These are phyloP conservation scores for Polytrichum formosum DNA, from an alignment of 225 moss, liverwort and hornwort species.

Conservation along the genomic window DNA sequence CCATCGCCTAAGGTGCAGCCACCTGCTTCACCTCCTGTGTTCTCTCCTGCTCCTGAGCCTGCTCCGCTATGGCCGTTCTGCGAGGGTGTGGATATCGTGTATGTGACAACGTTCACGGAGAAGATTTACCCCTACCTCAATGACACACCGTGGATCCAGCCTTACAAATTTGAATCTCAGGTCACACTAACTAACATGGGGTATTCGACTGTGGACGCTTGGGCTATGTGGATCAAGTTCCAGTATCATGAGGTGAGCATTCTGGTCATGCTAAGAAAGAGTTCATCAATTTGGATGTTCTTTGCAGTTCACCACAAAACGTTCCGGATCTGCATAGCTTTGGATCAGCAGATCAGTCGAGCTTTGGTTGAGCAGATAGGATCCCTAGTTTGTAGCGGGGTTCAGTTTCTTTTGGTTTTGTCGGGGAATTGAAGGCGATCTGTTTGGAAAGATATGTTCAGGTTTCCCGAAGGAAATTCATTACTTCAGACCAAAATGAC, in stretches of 20 bases:
- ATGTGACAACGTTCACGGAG: constrained; percentile 17
- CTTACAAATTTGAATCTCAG: constrained; percentile 51
- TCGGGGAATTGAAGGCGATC: too few relatives aligned
- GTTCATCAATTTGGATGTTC: too few relatives aligned
- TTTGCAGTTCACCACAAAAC: too few relatives aligned
- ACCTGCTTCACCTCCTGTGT: constrained; percentile 8
- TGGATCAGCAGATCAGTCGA: too few relatives aligned
- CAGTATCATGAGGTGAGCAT: constrained; percentile 50
- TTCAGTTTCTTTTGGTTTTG: too few relatives aligned
- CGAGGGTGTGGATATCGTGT: constrained; percentile 44
- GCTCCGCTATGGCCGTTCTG: constrained; percentile 45
- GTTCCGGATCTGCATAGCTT: too few relatives aligned
- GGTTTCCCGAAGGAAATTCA: too few relatives aligned
- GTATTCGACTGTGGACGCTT: constrained; percentile 52
- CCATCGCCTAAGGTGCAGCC: background rate
- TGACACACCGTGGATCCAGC: constrained; percentile 60
- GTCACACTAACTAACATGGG: constrained; percentile 67
- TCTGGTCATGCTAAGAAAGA: constrained; percentile 9
- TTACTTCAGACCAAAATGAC: too few relatives aligned
- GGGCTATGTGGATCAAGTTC: constrained; percentile 61
- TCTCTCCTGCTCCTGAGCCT: constrained; percentile 24
- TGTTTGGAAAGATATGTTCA: too few relatives aligned
- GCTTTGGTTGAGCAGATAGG: too few relatives aligned
- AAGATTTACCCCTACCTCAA: constrained; percentile 50
- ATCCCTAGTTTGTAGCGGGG: too few relatives aligned